phyloP scores from a whole-genome alignment of 1,284 basidiomycete genomes.

The Austroboletus rostrupii region DNA sequence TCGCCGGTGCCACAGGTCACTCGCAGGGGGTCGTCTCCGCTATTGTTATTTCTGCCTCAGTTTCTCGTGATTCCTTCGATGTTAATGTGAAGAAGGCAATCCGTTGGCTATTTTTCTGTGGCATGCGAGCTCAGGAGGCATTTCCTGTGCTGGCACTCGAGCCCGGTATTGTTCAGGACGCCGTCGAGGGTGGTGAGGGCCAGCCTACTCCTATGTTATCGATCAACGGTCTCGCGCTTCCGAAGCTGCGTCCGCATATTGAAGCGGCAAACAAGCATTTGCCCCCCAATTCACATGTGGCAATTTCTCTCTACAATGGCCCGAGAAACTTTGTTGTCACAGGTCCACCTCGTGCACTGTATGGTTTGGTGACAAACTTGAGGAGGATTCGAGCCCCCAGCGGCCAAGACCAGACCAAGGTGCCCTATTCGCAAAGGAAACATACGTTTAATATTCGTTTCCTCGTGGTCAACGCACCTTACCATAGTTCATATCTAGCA shows the following conservation, averaged over 20 bases:
- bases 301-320: constrained; percentile 90
- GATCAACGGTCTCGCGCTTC: constrained; percentile 78
- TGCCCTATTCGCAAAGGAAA: constrained; percentile 92
- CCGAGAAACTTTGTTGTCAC: constrained; percentile 91
- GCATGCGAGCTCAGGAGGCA: constrained; percentile 87
- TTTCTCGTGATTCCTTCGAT: constrained; percentile 69
- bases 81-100: constrained; percentile 81
- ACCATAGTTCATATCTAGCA: constrained; percentile 87
- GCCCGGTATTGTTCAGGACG: constrained; percentile 83
- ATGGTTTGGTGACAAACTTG: constrained; percentile 88
- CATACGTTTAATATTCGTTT: constrained; percentile 92
- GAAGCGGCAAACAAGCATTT: constrained; percentile 87
- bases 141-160: constrained; percentile 95
- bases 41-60: constrained; percentile 80
- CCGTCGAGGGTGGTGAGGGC: constrained; percentile 91
- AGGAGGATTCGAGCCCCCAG: constrained; percentile 86
- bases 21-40: constrained; percentile 96
- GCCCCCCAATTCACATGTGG: constrained; percentile 72
- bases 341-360: constrained; percentile 87
- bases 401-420: constrained; percentile 91
- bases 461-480: constrained; percentile 91
- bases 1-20: constrained; percentile 91
- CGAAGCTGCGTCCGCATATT: constrained; percentile 81
- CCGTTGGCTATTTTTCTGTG: constrained; percentile 91
- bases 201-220: constrained; percentile 91